Evolutionary conservation across 306 rosid species (phyloP).

Genomic region (Abrus precatorius): DNA sequence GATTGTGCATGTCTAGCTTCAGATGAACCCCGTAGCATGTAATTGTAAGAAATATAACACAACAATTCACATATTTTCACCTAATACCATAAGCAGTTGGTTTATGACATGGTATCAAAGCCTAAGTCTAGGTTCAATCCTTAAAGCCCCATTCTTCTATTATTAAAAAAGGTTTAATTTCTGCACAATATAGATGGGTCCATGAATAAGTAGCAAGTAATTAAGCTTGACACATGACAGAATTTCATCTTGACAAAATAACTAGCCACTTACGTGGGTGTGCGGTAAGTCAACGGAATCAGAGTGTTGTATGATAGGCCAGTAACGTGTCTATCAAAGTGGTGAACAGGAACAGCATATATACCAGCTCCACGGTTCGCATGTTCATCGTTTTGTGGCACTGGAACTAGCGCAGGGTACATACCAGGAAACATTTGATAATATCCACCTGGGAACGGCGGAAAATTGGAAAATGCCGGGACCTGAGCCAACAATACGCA

Average conservation of each 20-base stretch:
- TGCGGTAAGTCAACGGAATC: slow-evolving; percentile 85
- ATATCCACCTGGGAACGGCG: slow-evolving; percentile 59
- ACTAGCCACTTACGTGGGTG: slow-evolving; percentile 72
- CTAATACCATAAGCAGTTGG: neutral
- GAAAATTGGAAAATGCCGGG: slow-evolving; percentile 56
- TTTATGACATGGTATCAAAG: neutral
- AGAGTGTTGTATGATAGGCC: slow-evolving; percentile 74
- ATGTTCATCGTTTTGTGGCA: slow-evolving; percentile 66
- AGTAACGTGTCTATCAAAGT: slow-evolving; percentile 69
- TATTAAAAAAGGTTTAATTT: too few species aligned
- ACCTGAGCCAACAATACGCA: slow-evolving; percentile 60
- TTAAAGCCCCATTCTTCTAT: too few species aligned
- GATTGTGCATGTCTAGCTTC: neutral
- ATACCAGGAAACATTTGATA: slow-evolving; percentile 77
- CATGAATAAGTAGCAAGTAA: neutral
- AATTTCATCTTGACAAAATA: slow-evolving; percentile 30
- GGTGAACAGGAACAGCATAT: slow-evolving; percentile 83
- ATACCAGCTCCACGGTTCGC: slow-evolving; percentile 86
- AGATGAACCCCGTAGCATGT: neutral
- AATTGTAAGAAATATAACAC: neutral
- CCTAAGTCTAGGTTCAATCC: neutral
- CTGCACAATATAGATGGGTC: too few species aligned
- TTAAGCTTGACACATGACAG: neutral
- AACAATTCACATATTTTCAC: neutral
- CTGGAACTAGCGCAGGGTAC: slow-evolving; percentile 77